phyloP scores from a whole-genome alignment of 257 asterid species.

The Buddleja alternifolia region DNA sequence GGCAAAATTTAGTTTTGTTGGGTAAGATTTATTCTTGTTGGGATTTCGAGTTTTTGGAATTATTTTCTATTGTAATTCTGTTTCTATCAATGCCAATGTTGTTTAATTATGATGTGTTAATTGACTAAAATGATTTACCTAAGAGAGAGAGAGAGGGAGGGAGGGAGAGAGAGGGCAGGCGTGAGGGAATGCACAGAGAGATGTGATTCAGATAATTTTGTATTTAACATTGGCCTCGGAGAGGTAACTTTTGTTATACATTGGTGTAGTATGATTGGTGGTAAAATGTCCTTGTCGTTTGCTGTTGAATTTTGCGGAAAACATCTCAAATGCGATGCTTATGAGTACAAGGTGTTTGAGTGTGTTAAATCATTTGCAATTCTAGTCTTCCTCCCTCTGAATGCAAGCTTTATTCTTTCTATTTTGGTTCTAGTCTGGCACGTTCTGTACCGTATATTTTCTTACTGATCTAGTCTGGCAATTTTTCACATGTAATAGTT shows the following conservation, averaged over 20 bases:
- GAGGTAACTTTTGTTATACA: background rate
- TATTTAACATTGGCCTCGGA: no score
- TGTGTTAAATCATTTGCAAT: slow-evolving; percentile 23
- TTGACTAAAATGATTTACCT: no score
- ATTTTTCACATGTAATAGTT: slow-evolving; percentile 45
- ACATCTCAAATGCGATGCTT: background rate
- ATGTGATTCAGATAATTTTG: no score
- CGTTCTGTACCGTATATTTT: slow-evolving; percentile 6
- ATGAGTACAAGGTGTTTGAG: slow-evolving; percentile 12
- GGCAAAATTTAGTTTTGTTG: no score
- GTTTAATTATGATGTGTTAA: no score
- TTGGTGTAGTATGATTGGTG: background rate
- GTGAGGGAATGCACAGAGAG: no score
- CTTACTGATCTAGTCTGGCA: slow-evolving; percentile 31
- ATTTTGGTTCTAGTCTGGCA: slow-evolving; percentile 3
- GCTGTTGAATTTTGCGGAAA: slow-evolving; percentile 13
- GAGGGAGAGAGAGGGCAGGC: no score
- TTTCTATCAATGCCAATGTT: no score
- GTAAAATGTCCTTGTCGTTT: background rate
- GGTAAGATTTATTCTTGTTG: no score
- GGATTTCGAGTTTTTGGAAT: no score
- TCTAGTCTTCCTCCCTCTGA: background rate
- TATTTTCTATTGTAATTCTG: no score
- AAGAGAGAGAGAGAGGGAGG: no score
- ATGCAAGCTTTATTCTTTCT: background rate